Conservation (phyloP, 2,329 filamentous ascomycete species). For the Zymoseptoria ardabiliae region DNA sequence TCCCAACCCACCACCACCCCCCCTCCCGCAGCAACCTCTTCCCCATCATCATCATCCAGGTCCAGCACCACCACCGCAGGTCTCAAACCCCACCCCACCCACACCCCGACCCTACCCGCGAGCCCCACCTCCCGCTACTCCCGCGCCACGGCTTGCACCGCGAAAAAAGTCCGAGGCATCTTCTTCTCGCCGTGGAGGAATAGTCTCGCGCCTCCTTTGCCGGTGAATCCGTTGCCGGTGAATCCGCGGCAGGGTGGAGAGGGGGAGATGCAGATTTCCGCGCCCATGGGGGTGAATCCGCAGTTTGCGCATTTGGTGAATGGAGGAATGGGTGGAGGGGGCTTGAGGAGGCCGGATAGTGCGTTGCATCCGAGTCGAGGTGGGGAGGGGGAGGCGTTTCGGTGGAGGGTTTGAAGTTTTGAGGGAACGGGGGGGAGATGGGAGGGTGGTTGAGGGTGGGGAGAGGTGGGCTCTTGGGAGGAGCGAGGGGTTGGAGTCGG, state of each 20-base stretch:
- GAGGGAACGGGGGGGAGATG: no score
- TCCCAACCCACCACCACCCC: conserved; percentile 16
- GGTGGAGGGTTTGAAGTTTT: conserved; percentile 26
- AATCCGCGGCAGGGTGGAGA: conserved; percentile 26
- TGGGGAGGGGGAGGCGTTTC: conserved; percentile 26
- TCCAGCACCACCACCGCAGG: conserved; percentile 26
- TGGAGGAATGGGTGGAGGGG: not conserved
- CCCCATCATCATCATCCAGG: conserved; percentile 23
- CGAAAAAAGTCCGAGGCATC: conserved; percentile 24
- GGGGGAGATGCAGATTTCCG: conserved; percentile 42
- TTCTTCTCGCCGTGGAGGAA: conserved; percentile 29
- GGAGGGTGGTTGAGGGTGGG: no score
- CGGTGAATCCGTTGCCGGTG: conserved; percentile 42
- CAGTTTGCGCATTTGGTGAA: conserved; percentile 45
- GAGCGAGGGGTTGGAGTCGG: not conserved
- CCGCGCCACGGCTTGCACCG: conserved; percentile 30
- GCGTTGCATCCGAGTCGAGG: conserved; percentile 46
- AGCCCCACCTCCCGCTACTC: conserved; percentile 31
- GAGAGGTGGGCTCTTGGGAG: not conserved
- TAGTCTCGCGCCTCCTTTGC: conserved; percentile 38
- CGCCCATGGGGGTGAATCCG: conserved; percentile 47
- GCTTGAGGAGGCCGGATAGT: conserved; percentile 43
- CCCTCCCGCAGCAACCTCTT: conserved; percentile 20
- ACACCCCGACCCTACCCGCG: conserved; percentile 16
- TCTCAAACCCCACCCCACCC: conserved; percentile 16